Evolutionary conservation across 805 yeast species (phyloP).

Genomic region (Candida michaelii): DNA sequence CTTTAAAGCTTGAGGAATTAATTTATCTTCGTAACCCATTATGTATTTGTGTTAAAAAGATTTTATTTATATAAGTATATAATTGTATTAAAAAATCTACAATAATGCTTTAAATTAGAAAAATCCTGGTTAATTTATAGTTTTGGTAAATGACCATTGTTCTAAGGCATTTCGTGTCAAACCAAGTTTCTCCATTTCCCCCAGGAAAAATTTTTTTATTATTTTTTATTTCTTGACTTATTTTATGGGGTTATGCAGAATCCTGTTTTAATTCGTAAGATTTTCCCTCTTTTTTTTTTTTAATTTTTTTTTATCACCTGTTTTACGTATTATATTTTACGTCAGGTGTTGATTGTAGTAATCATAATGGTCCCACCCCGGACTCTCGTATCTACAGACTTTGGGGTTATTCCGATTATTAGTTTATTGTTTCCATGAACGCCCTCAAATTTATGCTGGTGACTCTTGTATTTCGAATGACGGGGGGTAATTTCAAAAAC

Average conservation of each 20-base stretch:
- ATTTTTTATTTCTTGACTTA: not conserved
- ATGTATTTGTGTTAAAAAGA: constrained; percentile 15
- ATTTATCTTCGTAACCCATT: constrained; percentile 36
- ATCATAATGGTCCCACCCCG: not conserved
- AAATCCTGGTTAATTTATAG: constrained; percentile 8
- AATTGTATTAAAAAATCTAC: not conserved
- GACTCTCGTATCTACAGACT: too few species aligned
- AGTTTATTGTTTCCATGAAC: too few species aligned
- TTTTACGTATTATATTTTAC: not conserved
- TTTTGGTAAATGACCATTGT: constrained; percentile 5
- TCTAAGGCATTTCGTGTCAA: not conserved
- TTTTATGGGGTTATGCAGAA: constrained; percentile 7
- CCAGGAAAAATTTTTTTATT: constrained; percentile 6
- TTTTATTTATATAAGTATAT: not conserved
- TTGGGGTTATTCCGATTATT: too few species aligned
- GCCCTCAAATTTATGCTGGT: too few species aligned
- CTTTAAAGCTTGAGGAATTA: constrained; percentile 35
- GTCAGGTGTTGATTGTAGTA: not conserved
- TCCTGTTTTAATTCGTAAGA: constrained; percentile 2
- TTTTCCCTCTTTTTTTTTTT: constrained; percentile 3
- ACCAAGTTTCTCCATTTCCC: constrained; percentile 1
- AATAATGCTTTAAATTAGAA: not conserved
- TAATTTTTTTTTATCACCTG: not conserved
- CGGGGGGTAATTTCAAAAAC: too few species aligned
- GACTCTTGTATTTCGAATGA: too few species aligned